These are phyloP conservation scores for Pseudocercospora musae DNA, from an alignment of 2,329 filamentous ascomycete species.

Conservation along the genomic window DNA sequence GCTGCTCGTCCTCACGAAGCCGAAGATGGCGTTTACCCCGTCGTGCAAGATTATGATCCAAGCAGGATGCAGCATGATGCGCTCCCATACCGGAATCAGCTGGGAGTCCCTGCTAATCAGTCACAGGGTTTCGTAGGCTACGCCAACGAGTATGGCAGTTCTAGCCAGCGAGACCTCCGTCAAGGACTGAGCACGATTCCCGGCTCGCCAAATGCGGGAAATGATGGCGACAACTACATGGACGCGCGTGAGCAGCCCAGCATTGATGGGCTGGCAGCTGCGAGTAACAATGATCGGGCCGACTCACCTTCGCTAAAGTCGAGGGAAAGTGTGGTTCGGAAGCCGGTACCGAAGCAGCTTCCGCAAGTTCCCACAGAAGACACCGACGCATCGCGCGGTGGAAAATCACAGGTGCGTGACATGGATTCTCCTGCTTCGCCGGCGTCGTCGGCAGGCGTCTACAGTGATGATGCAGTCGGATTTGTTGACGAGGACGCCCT, in stretches of 20 bases:
- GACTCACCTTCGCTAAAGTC: slow-evolving; percentile 26
- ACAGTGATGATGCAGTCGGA: slow-evolving; percentile 30
- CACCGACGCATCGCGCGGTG: slow-evolving; percentile 12
- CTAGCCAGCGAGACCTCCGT: slow-evolving; percentile 14
- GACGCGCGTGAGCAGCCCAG: slow-evolving; percentile 21
- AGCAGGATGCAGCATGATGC: slow-evolving; percentile 8
- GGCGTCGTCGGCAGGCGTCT: slow-evolving; percentile 20
- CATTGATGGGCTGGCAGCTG: slow-evolving; percentile 17
- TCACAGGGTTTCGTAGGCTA: slow-evolving; percentile 24
- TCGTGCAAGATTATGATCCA: not conserved
- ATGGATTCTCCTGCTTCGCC: slow-evolving; percentile 23
- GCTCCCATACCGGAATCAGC: slow-evolving; percentile 27
- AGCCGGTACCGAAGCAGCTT: slow-evolving; percentile 27
- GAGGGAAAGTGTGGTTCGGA: slow-evolving; percentile 27
- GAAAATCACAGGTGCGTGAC: slow-evolving; percentile 23
- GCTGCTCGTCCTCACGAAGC: slow-evolving; percentile 47
- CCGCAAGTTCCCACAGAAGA: slow-evolving; percentile 10
- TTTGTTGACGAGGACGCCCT: slow-evolving; percentile 45
- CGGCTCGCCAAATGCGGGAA: slow-evolving; percentile 41
- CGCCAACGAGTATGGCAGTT: slow-evolving; percentile 9
- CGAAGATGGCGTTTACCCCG: slow-evolving; percentile 14
- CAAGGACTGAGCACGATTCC: slow-evolving; percentile 45
- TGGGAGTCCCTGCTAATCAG: slow-evolving; percentile 39
- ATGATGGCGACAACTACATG: slow-evolving; percentile 34
- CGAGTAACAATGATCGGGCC: slow-evolving; percentile 20